Base-by-base conservation (phyloP, 345 rosid species). In the Rubroshorea leprosula region DNA sequence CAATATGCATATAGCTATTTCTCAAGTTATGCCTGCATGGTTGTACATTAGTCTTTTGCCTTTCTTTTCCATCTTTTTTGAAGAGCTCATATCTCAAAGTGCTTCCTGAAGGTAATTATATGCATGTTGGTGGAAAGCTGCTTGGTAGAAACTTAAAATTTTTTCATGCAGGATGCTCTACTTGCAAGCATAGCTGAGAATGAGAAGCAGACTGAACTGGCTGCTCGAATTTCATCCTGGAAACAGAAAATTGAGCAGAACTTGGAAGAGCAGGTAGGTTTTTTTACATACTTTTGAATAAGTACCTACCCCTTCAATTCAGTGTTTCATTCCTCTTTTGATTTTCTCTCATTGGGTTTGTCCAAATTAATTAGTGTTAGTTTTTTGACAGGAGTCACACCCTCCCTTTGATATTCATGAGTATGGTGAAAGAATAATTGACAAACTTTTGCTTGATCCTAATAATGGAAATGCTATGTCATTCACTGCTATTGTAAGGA, bases 361-460 rank as follows among this genome's bases (percentile, higher is more conserved):
- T 54, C 20, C 21, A 23, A 51, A 41, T 45, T 61, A 49, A 54
- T 26, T 26, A 31, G 17, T 16, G 31, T 31, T 60, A 46, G 8
- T 58, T 60, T n/a, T n/a, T n/a, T 66, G 63, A 43, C 74, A 93
- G 99, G 99, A 87, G 67, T 74, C 88, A 5, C 89, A 64, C 56
- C 83, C 90, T 59, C 94, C 96, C 43, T 93, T 89, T 67, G 99
- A 93, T 76, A 89, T 93, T 67, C 96, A 87, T 65, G 92, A 72
- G 63, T 93, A 85, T 35, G 87, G 97, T 25, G 82, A 76, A 65
- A 80, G 76, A 58, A 79, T 93, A 62, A 64, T 89, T 49, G 73
- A 66, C 60, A 89, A 79, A 55, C 71, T 93, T 26, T 82, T 85
- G 23, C 58, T 67, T 55, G 82, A 82, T 72, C 79, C 57, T 41